Evolutionary conservation across 768 basidiomycete genomes (phyloP).

Genomic region (Collybiopsis confluens): DNA sequence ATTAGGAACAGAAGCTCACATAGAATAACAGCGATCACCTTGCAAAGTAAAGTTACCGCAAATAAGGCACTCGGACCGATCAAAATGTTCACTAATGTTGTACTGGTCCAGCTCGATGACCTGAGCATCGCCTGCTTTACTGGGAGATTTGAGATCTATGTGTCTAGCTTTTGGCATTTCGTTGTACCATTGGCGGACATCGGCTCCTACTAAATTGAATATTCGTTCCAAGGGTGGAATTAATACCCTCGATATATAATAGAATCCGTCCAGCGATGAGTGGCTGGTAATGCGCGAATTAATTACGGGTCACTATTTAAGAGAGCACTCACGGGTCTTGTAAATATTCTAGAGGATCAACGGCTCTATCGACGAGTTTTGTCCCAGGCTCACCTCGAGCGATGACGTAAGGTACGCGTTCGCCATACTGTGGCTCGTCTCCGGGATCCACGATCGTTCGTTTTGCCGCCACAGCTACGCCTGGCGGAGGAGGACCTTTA

Average conservation of each 20-base stretch:
- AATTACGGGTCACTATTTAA: background rate
- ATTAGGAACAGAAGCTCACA: background rate
- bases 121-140: slow-evolving; percentile 17
- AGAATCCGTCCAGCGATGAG: slow-evolving; percentile 74
- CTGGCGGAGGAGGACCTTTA: slow-evolving; percentile 84
- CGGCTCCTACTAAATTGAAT: slow-evolving; percentile 87
- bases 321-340: slow-evolving; percentile 48
- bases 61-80: slow-evolving; percentile 61
- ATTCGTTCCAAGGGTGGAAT: slow-evolving; percentile 89
- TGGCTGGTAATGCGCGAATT: slow-evolving; percentile 37
- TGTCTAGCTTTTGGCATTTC: slow-evolving; percentile 67
- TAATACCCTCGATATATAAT: slow-evolving; percentile 84
- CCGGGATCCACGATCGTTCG: slow-evolving; percentile 70
- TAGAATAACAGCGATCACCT: slow-evolving; percentile 32
- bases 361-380: slow-evolving; percentile 70
- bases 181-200: slow-evolving; percentile 82
- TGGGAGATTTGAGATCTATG: slow-evolving; percentile 30
- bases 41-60: slow-evolving; percentile 56
- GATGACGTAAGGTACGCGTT: slow-evolving; percentile 91
- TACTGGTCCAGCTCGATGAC: slow-evolving; percentile 28
- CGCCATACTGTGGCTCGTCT: slow-evolving; percentile 87
- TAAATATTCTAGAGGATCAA: slow-evolving; percentile 69
- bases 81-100: slow-evolving; percentile 76
- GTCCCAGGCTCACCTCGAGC: slow-evolving; percentile 55
- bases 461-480: slow-evolving; percentile 79